Evolutionary conservation across 345 rosid species (phyloP), one percentile per base, ranked within the genome.

Genomic region (Erucastrum elatum): DNA sequence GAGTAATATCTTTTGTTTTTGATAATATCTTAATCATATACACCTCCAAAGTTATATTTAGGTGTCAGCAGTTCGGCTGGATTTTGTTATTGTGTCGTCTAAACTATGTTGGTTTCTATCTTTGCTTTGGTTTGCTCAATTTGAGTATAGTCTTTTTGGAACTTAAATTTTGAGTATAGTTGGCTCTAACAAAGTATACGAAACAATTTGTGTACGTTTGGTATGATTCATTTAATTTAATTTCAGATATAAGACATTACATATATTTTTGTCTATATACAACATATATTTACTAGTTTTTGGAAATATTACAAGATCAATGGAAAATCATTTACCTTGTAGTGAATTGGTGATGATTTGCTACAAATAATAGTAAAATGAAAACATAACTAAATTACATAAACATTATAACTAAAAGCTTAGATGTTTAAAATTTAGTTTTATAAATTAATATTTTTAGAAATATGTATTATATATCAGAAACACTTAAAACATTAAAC

Each of bases 21-120:
- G 41, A 35, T 35, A 35, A 35, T 35, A 35, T 35, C 41, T 35
- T 35, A 35, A 35, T 35, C 41, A 35, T 35, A 35, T 35, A 35
- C 41, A 35, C 41, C 46, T 39, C 46, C 46, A 39, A 39, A 39
- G 41, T 35, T 35, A 35, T 5, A 35, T 70, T 33, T 17, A 58
- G 25, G 53, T 58, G 5, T 59, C 55, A 25, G 15, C 26, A 59
- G 4, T 37, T 21, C 33, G 25, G 30, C 64, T 71, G 11, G 34
- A 21, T 29, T 33, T 74, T 13, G 70, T 51, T 16, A 44, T 51
- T 4, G 49, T 30, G 30, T 46, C 37, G 31, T 44, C 41, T 31
- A 62, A 64, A 29, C 44, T 61, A 46, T 44, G 31, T 6, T 72
- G 44, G 30, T 72, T 44, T 72, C 60, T 60, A 27, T 61, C 15